A percentile compares a stretch with the other conserved stretches of the same genome.
phyloP scores from a whole-genome alignment of 306 rosid genomes.

The Pterocarpus santalinus region DNA sequence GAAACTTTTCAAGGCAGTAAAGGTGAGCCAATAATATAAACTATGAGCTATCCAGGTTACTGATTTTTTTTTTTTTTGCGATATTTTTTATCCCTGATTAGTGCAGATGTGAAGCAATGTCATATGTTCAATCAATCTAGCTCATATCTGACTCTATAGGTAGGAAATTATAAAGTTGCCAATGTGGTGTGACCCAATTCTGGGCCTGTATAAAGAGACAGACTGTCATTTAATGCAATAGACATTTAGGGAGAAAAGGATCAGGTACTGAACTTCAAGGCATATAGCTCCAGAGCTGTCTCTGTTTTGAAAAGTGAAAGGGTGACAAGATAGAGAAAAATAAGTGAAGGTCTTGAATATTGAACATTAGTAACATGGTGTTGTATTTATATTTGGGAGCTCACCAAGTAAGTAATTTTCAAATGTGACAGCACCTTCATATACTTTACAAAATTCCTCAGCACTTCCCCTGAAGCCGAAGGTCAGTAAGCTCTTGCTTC shows the following conservation, averaged over 20 bases:
- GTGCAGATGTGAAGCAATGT: conserved; percentile 38
- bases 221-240: conserved; percentile 14
- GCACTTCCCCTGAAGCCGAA: neutral
- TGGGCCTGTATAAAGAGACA: neutral
- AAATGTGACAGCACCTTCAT: neutral
- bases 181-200: neutral
- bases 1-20: conserved; percentile 77
- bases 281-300: neutral
- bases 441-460: neutral
- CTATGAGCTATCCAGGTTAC: conserved; percentile 23
- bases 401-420: neutral
- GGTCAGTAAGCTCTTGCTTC: no score
- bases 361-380: neutral
- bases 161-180: neutral
- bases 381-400: neutral
- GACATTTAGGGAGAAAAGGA: conserved; percentile 1
- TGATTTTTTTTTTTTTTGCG: neutral
- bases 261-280: conserved; percentile 33
- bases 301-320: conserved; percentile 3
- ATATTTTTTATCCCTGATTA: conserved; percentile 18
- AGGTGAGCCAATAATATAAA: conserved; percentile 61
- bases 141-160: neutral
- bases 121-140: conserved; percentile 6
- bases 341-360: neutral
- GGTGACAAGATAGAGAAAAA: neutral